Conservation (phyloP, 2,329 filamentous ascomycete genomes). For the Onygenales sp. region DNA sequence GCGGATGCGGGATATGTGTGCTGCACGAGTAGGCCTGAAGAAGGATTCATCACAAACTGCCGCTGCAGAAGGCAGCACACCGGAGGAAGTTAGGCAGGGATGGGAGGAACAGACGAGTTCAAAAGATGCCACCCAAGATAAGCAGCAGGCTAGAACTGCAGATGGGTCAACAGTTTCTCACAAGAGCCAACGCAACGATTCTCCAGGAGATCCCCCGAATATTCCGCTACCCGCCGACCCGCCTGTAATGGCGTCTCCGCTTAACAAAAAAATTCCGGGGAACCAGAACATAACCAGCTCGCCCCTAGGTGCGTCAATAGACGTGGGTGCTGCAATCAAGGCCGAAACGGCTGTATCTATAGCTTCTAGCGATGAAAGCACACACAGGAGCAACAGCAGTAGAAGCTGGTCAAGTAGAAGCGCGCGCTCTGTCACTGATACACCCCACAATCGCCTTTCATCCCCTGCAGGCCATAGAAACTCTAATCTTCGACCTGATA, state of each 20-base stretch:
- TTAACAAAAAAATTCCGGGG: neutral
- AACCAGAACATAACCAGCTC: neutral
- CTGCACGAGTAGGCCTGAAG: slow-evolving; percentile 14
- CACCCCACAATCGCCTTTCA: neutral
- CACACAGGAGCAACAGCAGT: neutral
- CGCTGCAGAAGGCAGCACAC: neutral
- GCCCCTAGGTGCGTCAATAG: slow-evolving; percentile 2
- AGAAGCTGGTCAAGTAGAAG: slow-evolving; percentile 2
- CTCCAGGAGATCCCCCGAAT: slow-evolving; percentile 10
- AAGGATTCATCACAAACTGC: slow-evolving; percentile 2
- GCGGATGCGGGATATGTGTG: slow-evolving; percentile 20
- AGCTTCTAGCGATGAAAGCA: neutral
- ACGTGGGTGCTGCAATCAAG: neutral
- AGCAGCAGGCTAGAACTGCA: neutral
- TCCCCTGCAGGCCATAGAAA: neutral
- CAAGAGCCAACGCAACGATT: slow-evolving; percentile 4
- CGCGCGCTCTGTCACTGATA: neutral
- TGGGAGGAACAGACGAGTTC: neutral
- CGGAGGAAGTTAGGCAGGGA: neutral
- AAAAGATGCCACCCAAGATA: neutral
- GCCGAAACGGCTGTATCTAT: neutral
- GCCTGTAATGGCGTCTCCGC: slow-evolving; percentile 5
- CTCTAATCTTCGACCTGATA: neutral
- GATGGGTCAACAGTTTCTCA: neutral
- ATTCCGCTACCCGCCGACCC: slow-evolving; percentile 15